A percentile compares a stretch with the other conserved stretches of the same genome.
These are phyloP conservation scores for Fonsecaea nubica DNA, from an alignment of 2,329 filamentous ascomycete species.

Conservation along the genomic window DNA sequence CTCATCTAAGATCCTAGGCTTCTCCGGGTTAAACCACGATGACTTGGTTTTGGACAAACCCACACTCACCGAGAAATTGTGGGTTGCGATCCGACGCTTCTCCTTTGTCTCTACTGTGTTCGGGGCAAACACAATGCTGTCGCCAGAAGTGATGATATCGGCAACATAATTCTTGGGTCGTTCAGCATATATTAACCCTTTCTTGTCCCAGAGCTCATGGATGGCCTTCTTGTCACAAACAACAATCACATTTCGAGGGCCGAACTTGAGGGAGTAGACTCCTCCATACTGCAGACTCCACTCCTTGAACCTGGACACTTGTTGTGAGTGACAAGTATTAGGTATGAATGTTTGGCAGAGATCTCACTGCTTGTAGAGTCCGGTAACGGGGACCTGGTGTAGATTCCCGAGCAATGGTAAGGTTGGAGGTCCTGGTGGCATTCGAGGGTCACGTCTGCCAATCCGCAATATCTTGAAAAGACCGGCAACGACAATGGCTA, in stretches of 20 bases:
- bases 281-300: slow-evolving; percentile 53
- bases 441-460: slow-evolving; percentile 18
- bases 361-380: slow-evolving; percentile 35
- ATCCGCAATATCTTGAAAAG: slow-evolving; percentile 15
- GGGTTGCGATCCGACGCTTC: slow-evolving; percentile 16
- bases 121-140: slow-evolving; percentile 17
- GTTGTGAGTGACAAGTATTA: no score
- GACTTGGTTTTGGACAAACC: neutral
- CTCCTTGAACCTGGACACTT: slow-evolving; percentile 50
- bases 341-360: no score
- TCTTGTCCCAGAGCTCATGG: slow-evolving; percentile 55
- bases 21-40: slow-evolving; percentile 36
- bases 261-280: slow-evolving; percentile 52
- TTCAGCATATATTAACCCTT: slow-evolving; percentile 51
- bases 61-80: slow-evolving; percentile 22
- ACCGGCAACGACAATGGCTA: slow-evolving; percentile 3
- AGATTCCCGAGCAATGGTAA: slow-evolving; percentile 58
- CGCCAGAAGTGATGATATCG: slow-evolving; percentile 19
- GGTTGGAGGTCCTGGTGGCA: slow-evolving; percentile 47
- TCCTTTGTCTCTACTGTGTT: slow-evolving; percentile 7
- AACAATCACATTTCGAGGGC: slow-evolving; percentile 49
- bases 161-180: slow-evolving; percentile 43
- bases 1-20: slow-evolving; percentile 22
- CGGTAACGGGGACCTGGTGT: slow-evolving; percentile 47
- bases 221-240: slow-evolving; percentile 50